Evolutionary conservation across 2,329 filamentous ascomycete species (phyloP), one percentile per base, ranked within the genome.

Genomic region (Fusarium sp.): DNA sequence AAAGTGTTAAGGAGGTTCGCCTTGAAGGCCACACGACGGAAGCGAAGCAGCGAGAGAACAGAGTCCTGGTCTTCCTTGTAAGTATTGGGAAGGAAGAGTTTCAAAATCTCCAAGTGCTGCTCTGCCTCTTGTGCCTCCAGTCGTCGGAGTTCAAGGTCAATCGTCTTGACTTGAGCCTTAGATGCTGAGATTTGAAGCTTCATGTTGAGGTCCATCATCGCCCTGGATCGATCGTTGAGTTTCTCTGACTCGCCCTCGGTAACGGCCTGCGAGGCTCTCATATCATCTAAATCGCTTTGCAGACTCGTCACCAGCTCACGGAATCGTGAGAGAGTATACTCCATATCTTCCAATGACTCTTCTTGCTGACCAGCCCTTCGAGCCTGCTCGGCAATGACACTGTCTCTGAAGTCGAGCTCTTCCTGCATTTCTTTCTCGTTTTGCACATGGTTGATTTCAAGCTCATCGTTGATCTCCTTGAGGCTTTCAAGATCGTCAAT

Each of bases 171-270:
- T 78, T 97, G 95, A 4, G 95, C 92, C 83, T 97, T 97, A 40
- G 94, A 88, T 13, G 94, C 94, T 14, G 94, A 97, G 58, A 92
- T 88, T 76, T 97, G 95, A 43, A 99, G 87, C 81, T 97, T 97
- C 87, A 95, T 88, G 79, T 98, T 98, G 45, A 99, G 87, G 75
- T 99, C 95, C 88, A 97, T 92, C 91, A 99, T 97, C 55, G 95
- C 94, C 67, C 94, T 90, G 44, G 95, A 97, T 66, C 94, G 92
- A 74, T 89, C 92, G 69, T 91, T 95, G 57, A 98, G 88, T 78
- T 98, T 94, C 77, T 95, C 94, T 1, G 95, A 94, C 78, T 98
- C 95, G 17, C 91, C 91, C 79, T 98, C 96, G 1, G 94, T 97
- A 72, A 98, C 92, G 44, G 95, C 93, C 74, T 97, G 93, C 6